Conservation (phyloP, 2,329 filamentous ascomycete genomes). For the Purpureocillium takamizusanense region DNA sequence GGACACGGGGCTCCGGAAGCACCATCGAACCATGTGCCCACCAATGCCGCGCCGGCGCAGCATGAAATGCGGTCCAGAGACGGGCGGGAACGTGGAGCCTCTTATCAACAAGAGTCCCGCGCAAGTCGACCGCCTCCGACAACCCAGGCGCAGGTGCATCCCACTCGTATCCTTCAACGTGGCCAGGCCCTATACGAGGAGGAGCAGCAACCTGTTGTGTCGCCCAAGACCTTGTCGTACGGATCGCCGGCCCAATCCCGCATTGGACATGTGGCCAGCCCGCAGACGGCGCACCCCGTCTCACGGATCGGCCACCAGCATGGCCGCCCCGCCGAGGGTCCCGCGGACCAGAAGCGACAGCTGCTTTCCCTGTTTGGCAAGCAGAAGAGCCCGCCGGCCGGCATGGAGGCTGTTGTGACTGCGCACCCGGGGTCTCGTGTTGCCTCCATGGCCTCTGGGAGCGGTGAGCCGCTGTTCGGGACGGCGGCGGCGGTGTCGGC, state of each 20-base stretch:
- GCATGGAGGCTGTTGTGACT: neutral
- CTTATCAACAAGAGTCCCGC: too few species aligned
- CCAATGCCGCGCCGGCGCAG: constrained; percentile 9
- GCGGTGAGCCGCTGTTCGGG: constrained; percentile 17
- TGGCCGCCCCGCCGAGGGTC: constrained; percentile 14
- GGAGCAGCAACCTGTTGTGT: constrained; percentile 5
- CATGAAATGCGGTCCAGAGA: constrained; percentile 8
- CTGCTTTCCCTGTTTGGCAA: constrained; percentile 57
- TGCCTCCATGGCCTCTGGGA: constrained; percentile 33
- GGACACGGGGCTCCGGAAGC: constrained; percentile 1
- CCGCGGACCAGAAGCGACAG: constrained; percentile 22
- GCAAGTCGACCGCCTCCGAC: too few species aligned
- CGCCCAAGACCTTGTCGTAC: constrained; percentile 14
- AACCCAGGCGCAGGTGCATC: constrained; percentile 8
- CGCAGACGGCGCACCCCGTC: constrained; percentile 2
- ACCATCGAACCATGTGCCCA: constrained; percentile 12
- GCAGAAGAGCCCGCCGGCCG: constrained; percentile 6
- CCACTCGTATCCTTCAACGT: constrained; percentile 25
- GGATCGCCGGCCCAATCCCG: constrained; percentile 10
- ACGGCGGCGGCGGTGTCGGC: constrained; percentile 1
- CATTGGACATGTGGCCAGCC: constrained; percentile 9
- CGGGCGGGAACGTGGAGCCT: constrained; percentile 1
- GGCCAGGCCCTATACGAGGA: constrained; percentile 18
- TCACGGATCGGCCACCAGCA: neutral
- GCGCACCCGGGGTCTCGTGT: constrained; percentile 24